phyloP scores from a whole-genome alignment of 2,329 filamentous ascomycete species.

The Lasiodiplodia theobromae region DNA sequence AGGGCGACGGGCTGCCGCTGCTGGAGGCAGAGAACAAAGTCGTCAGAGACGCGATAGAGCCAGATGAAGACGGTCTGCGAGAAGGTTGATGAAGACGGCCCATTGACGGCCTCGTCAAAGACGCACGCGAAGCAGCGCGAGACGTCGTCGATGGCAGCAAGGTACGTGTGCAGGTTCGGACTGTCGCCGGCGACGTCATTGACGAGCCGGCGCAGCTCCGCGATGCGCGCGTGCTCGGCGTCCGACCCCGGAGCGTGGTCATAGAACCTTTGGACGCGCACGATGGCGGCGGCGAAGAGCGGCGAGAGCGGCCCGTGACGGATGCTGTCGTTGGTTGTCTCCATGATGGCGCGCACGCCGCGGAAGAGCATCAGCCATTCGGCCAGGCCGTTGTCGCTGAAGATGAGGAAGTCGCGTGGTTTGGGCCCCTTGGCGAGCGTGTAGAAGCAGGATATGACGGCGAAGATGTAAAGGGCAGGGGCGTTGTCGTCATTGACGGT shows the following conservation, averaged over 20 bases:
- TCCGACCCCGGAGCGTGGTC: neutral
- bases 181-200: neutral
- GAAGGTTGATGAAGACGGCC: neutral
- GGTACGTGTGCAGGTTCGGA: conserved; percentile 11
- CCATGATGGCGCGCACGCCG: conserved; percentile 21
- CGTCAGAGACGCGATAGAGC: conserved; percentile 20
- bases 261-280: neutral
- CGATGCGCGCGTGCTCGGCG: conserved; percentile 1
- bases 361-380: conserved; percentile 23
- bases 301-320: neutral
- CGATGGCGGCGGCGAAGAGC: neutral
- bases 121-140: conserved; percentile 12
- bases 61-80: conserved; percentile 23
- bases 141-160: conserved; percentile 9
- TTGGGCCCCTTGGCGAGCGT: conserved; percentile 19
- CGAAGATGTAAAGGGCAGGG: conserved; percentile 16
- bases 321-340: neutral
- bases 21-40: conserved; percentile 19
- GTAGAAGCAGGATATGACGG: conserved; percentile 22
- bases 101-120: neutral
- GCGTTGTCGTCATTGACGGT: conserved; percentile 6
- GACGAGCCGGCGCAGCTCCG: conserved; percentile 6
- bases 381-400: conserved; percentile 21
- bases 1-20: conserved; percentile 19
- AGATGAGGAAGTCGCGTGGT: conserved; percentile 23